Base-by-base conservation (phyloP, 2,329 filamentous ascomycete genomes). In the Venturia nashicola region DNA sequence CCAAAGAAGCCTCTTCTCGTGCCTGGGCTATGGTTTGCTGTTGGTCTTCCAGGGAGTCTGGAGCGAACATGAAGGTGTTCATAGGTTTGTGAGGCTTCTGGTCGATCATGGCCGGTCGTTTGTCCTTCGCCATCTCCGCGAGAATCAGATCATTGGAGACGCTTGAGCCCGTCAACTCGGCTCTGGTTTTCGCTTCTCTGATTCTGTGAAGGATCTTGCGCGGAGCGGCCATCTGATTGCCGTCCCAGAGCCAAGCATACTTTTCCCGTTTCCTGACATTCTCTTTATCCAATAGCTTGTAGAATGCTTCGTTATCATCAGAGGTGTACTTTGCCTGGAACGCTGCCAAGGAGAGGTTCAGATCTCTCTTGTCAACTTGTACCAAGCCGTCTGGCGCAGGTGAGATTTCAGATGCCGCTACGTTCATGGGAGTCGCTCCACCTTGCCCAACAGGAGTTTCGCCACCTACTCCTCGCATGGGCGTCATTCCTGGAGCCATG, bases 281-380 rank as follows among this genome's bases (percentile, higher is more conserved):
- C 71, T 97, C 91, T 70, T 87, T 89, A 76, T 99, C 94, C 36
- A 97, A 79, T 1, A 99, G 80, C 69, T 87, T 88, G 75, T 96
- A 96, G 78, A 99, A 97, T 69, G 90, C 95, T 72, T 97, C 94
- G 72, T 97, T 97, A 73, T 99, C 94, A 75, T 99, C 94, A 71
- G 91, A 96, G 0, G 93, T 99, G 76, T 97, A 97, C 68, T 90
- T 93, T 3, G 89, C 83, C 72, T 99, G 94, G 70, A 97, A 99
- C 1, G 87, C 84, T 62, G 87, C 85, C 1, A 99, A 81, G 65
- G 88, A 91, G 79, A 97, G 85, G 69, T 87, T 87, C 51, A 87
- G 85, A 72, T 96, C 87, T 3, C 32, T 16, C 51, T 57, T n/a
- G 18, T 57, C 51, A 16, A 57, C 51, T 11, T 57, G 51, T 57